Conservation (phyloP, 2,329 filamentous ascomycete species). For the Aspergillus sp. region DNA sequence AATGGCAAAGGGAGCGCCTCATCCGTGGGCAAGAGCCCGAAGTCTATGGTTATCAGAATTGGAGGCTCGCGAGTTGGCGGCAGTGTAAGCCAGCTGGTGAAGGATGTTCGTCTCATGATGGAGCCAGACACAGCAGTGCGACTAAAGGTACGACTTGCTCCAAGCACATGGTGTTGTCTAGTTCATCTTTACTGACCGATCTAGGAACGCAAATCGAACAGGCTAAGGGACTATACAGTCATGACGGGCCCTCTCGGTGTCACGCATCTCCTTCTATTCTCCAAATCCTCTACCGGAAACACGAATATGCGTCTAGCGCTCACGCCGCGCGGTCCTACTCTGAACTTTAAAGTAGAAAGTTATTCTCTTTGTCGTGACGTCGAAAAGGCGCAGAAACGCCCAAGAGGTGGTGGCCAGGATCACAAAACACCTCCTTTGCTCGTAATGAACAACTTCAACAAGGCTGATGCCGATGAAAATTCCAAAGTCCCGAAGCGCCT, state of each 20-base stretch:
- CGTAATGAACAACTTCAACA: constrained; percentile 97
- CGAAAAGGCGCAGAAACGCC: constrained; percentile 76
- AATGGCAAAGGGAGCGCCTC: constrained; percentile 58
- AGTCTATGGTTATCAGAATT: constrained; percentile 98
- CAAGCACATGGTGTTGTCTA: neutral
- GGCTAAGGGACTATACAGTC: constrained; percentile 84
- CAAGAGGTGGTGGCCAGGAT: constrained; percentile 79
- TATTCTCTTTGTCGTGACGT: constrained; percentile 95
- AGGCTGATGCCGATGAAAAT: constrained; percentile 56
- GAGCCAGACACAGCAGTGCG: constrained; percentile 89
- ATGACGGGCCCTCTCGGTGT: constrained; percentile 96
- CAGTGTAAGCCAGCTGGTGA: constrained; percentile 85
- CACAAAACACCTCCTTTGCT: constrained; percentile 83
- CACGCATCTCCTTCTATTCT: constrained; percentile 90
- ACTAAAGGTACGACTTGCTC: constrained; percentile 59
- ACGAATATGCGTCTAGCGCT: constrained; percentile 87
- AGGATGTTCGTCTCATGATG: constrained; percentile 91
- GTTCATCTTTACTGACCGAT: neutral
- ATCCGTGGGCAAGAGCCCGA: constrained; percentile 68
- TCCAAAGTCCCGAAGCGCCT: constrained; percentile 85
- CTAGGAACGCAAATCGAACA: constrained; percentile 79
- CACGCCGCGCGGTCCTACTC: constrained; percentile 84
- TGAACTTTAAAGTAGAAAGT: constrained; percentile 91
- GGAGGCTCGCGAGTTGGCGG: constrained; percentile 91
- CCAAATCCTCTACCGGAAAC: constrained; percentile 83